phyloP scores from a whole-genome alignment of 73 alveolate species.

The Paramecium caudatum region DNA sequence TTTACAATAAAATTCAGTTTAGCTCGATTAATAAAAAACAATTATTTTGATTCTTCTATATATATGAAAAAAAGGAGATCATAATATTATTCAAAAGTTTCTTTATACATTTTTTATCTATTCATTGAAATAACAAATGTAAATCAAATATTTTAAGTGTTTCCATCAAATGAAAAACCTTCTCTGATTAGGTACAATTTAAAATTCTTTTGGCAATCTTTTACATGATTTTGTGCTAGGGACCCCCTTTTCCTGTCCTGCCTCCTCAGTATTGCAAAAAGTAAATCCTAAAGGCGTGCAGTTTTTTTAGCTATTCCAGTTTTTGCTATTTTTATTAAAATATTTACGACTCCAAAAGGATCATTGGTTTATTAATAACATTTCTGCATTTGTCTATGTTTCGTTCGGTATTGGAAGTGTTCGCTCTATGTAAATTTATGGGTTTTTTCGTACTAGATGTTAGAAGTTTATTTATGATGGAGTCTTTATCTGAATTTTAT shows the following conservation, averaged over 20 bases:
- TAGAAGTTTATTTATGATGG: background rate
- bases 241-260: background rate
- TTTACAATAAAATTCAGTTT: too few relatives aligned
- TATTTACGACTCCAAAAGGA: too few relatives aligned
- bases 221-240: background rate
- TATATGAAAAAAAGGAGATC: too few relatives aligned
- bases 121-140: background rate
- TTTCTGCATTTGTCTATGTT: background rate
- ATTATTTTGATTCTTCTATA: too few relatives aligned
- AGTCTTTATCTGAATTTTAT: constrained; percentile 15
- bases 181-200: background rate
- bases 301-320: too few relatives aligned
- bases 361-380: too few relatives aligned
- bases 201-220: background rate
- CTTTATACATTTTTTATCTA: background rate
- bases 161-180: background rate
- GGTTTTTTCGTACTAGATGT: constrained; percentile 29
- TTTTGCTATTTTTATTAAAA: too few relatives aligned
- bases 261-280: background rate
- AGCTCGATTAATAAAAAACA: too few relatives aligned
- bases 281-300: background rate
- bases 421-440: background rate
- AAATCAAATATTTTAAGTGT: background rate
- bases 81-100: too few relatives aligned
- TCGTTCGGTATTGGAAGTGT: background rate